A percentile compares a stretch with the other conserved stretches of the same genome.
These are phyloP conservation scores for Sporopachydermia lactativora DNA, from an alignment of 805 yeast species.

Conservation along the genomic window DNA sequence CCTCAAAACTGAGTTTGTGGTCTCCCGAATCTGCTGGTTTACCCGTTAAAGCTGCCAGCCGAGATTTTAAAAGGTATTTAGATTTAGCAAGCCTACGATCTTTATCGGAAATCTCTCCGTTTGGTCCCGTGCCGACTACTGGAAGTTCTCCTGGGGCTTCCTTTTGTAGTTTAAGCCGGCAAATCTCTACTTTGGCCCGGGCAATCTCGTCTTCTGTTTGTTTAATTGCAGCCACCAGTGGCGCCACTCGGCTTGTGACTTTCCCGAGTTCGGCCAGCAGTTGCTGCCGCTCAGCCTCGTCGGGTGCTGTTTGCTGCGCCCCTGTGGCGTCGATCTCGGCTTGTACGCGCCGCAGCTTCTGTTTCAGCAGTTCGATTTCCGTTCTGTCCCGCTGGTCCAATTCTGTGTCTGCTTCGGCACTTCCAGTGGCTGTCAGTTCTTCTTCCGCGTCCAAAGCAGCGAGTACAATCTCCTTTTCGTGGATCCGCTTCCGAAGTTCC, in stretches of 20 bases:
- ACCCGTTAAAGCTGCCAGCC: constrained; percentile 92
- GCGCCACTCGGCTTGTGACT: constrained; percentile 63
- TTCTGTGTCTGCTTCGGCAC: constrained; percentile 22
- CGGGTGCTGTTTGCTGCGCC: constrained; percentile 16
- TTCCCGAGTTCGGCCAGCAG: constrained; percentile 41
- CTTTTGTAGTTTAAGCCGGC: constrained; percentile 37
- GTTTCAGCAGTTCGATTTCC: constrained; percentile 52
- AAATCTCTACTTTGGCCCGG: constrained; percentile 47
- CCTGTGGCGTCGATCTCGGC: constrained; percentile 16
- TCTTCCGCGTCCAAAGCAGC: constrained; percentile 60
- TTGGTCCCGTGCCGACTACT: constrained; percentile 70
- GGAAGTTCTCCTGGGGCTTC: constrained; percentile 56
- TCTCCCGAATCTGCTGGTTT: constrained; percentile 32
- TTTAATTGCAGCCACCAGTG: constrained; percentile 47
- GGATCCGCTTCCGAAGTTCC: constrained; percentile 47
- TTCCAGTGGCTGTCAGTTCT: constrained; percentile 13
- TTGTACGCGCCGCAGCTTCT: constrained; percentile 36
- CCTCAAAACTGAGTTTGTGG: constrained; percentile 29
- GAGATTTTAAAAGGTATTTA: constrained; percentile 62
- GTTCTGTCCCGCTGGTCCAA: constrained; percentile 26
- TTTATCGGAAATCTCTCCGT: constrained; percentile 72
- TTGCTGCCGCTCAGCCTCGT: constrained; percentile 27
- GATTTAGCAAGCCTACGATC: constrained; percentile 73
- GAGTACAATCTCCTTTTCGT: constrained; percentile 56
- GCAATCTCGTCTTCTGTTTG: constrained; percentile 57